These are phyloP conservation scores for Perilla frutescens DNA, from an alignment of 257 asterid genomes.

Conservation along the genomic window DNA sequence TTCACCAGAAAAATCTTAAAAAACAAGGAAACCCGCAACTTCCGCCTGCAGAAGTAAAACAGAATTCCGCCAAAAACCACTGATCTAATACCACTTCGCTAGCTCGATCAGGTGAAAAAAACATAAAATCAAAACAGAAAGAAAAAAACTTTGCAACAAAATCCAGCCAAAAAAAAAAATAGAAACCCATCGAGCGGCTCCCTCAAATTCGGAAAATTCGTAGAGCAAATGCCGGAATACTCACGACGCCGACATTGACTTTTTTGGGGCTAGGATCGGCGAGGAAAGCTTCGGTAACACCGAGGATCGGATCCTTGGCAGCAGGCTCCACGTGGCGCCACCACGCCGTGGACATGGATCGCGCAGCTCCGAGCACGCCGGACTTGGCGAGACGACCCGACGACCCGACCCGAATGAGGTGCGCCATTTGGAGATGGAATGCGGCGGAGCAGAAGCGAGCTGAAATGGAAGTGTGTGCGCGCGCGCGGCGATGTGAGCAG, in stretches of 20 bases:
- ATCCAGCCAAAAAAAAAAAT: not conserved
- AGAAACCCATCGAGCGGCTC: not conserved
- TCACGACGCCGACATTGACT: constrained; percentile 98
- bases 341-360: constrained; percentile 77
- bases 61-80: constrained; percentile 1
- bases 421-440: constrained; percentile 49
- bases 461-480: not conserved
- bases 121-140: not conserved
- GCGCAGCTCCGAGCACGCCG: constrained; percentile 51
- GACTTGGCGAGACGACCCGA: constrained; percentile 43
- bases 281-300: constrained; percentile 95
- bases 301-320: constrained; percentile 96
- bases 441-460: constrained; percentile 3
- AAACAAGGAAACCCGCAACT: constrained; percentile 14
- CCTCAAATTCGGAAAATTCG: not conserved
- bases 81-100: constrained; percentile 26
- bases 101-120: not conserved
- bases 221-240: constrained; percentile 35
- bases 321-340: constrained; percentile 97
- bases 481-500: constrained; percentile 4
- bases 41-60: constrained; percentile 17
- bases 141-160: not conserved
- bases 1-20: not conserved
- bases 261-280: constrained; percentile 83
- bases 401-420: constrained; percentile 51